Percentiles rank a stretch among this genome's conserved stretches.
phyloP scores from a whole-genome alignment of 2,329 filamentous ascomycete species.

The Curvularia eragrostidis region DNA sequence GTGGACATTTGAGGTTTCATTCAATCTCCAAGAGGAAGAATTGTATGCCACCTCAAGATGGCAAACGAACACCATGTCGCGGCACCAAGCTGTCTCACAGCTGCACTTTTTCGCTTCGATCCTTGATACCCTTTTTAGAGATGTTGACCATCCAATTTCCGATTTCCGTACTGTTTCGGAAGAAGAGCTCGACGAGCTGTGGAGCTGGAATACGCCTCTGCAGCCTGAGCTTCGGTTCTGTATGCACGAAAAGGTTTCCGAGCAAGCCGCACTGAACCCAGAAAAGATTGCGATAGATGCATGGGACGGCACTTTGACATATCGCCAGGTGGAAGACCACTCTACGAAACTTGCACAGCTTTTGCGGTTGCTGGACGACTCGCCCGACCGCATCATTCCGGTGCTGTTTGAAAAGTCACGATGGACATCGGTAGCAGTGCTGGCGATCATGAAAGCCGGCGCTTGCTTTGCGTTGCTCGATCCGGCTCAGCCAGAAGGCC shows the following conservation, averaged over 20 bases:
- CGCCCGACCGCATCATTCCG: conserved; percentile 43
- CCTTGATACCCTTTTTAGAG: conserved; percentile 46
- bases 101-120: conserved; percentile 52
- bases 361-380: conserved; percentile 33
- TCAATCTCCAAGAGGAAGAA: conserved; percentile 32
- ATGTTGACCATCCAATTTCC: conserved; percentile 22
- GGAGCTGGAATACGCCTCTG: conserved; percentile 57
- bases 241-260: conserved; percentile 57
- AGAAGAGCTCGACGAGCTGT: conserved; percentile 56
- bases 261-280: conserved; percentile 46
- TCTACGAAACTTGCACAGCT: conserved; percentile 42
- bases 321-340: conserved; percentile 44
- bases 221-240: conserved; percentile 54
- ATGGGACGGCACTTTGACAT: conserved; percentile 49
- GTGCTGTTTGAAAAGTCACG: conserved; percentile 51
- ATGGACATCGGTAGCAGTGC: conserved; percentile 50
- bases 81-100: conserved; percentile 54
- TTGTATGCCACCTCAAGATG: conserved; percentile 53
- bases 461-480: conserved; percentile 48
- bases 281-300: conserved; percentile 49
- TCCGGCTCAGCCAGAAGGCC: conserved; percentile 46
- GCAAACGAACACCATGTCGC: conserved; percentile 51
- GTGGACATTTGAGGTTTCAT: conserved; percentile 41
- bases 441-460: conserved; percentile 52
- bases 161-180: conserved; percentile 28